Conservation (phyloP, 805 yeast species). For the Saccharomycopsis oosterbeekiorum region DNA sequence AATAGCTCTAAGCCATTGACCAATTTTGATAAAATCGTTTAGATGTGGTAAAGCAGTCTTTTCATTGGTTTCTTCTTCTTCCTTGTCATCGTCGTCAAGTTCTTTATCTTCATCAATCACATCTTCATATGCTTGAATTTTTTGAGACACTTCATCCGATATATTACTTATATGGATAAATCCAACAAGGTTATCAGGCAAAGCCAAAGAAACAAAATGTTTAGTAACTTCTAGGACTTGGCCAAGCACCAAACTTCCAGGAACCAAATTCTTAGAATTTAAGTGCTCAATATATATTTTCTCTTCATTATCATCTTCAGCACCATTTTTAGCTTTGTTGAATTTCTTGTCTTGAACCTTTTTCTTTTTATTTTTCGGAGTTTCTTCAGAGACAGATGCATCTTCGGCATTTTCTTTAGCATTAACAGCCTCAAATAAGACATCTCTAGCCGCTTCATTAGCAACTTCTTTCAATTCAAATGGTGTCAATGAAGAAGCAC, state of each 20-base stretch:
- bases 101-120: slow-evolving; percentile 34
- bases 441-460: slow-evolving; percentile 86
- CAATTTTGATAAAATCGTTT: slow-evolving; percentile 45
- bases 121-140: slow-evolving; percentile 49
- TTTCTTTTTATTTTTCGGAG: slow-evolving; percentile 27
- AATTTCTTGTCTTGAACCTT: slow-evolving; percentile 25
- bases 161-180: slow-evolving; percentile 66
- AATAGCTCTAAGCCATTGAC: slow-evolving; percentile 80
- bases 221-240: slow-evolving; percentile 54
- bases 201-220: slow-evolving; percentile 54
- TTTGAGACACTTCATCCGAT: slow-evolving; percentile 49
- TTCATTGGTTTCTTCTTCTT: slow-evolving; percentile 27
- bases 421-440: slow-evolving; percentile 42
- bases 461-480: slow-evolving; percentile 87
- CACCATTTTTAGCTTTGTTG: slow-evolving; percentile 21
- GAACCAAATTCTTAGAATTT: slow-evolving; percentile 48
- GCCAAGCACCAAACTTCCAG: slow-evolving; percentile 72
- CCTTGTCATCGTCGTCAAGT: slow-evolving; percentile 28
- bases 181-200: slow-evolving; percentile 78
- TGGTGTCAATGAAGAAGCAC: slow-evolving; percentile 75
- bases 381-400: slow-evolving; percentile 14
- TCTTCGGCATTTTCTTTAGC: slow-evolving; percentile 15
- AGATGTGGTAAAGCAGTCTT: slow-evolving; percentile 47
- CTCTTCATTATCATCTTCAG: slow-evolving; percentile 24
- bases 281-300: slow-evolving; percentile 50